Base-by-base conservation (phyloP, 345 rosid species). In the Eucalyptus pumila region DNA sequence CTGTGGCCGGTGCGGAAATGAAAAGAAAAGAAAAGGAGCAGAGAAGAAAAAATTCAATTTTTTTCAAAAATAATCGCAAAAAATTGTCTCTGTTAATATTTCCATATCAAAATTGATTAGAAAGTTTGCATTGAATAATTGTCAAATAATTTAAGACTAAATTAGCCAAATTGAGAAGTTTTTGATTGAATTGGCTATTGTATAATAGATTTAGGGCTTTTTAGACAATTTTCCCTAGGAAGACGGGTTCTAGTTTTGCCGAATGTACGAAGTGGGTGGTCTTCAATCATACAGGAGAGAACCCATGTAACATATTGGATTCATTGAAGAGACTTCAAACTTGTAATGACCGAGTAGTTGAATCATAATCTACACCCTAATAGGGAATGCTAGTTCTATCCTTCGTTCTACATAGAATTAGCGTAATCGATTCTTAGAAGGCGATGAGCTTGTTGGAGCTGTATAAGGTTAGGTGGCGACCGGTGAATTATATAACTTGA, bases 1-100 rank as follows among this genome's bases (percentile, higher is more conserved):
- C 4, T 8, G 0, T 67, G 40, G 23, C 6, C 2, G 2, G 4
- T 8, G 3, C 6, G 3, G 21, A 32, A 67, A 67, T 4, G 19
- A 67, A 7, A 7, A n/a, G 10, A 19, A 52, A 4, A 32, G 3
- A 15, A 67, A 15, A 67, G 6, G 40, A 67, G 1, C 0, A 15
- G 4, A 67, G 40, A 67, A 32, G 80, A 67, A 67, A n/a, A 67
- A 15, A 67, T 15, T 15, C 6, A 32, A 4, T 0, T 4, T n/a
- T 30, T n/a, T 6, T 7, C 2, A 4, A 30, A 26, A 32, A 65
- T 30, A 65, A n/a, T 65, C 4, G 16, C 37, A 65, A 65, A 62
- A 62, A 65, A 7, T 65, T 15, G 40, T 67, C 11, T 3, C 2
- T 8, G 1, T n/a, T 0, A 65, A 8, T 3, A 9, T n/a, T 32